Percentiles rank a stretch among this genome's conserved stretches.
phyloP scores from a whole-genome alignment of 257 asterid genomes.

The Ligustrum vulgare region DNA sequence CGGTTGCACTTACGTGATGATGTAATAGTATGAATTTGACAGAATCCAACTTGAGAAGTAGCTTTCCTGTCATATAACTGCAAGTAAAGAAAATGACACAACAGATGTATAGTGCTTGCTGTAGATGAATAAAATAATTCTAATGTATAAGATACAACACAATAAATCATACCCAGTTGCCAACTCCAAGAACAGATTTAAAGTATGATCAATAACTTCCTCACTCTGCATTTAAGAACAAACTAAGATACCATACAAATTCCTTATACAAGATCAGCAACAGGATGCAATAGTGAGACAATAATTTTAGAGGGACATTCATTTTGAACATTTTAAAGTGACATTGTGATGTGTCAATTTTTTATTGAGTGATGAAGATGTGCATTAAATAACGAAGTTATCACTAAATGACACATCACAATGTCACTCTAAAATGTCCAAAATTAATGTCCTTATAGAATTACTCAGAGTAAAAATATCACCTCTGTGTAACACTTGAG shows the following conservation, averaged over 20 bases:
- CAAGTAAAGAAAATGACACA: slow-evolving; percentile 29
- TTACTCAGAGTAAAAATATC: slow-evolving; percentile 14
- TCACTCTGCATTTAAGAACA: slow-evolving; percentile 55
- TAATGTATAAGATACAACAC: slow-evolving; percentile 1
- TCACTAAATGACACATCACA: no score
- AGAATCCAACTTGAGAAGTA: slow-evolving; percentile 91
- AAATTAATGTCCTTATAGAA: no score
- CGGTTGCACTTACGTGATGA: slow-evolving; percentile 59
- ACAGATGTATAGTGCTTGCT: neutral
- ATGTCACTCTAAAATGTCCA: no score
- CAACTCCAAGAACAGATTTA: slow-evolving; percentile 87
- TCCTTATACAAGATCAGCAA: slow-evolving; percentile 18
- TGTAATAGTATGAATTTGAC: slow-evolving; percentile 84
- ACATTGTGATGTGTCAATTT: no score
- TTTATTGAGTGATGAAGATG: no score
- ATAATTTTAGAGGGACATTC: no score
- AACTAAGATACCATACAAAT: slow-evolving; percentile 26
- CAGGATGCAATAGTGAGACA: no score
- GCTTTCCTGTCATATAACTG: slow-evolving; percentile 96
- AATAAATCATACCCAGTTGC: slow-evolving; percentile 80
- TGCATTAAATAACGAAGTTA: no score
- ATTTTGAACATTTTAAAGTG: no score
- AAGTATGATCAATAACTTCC: slow-evolving; percentile 84
- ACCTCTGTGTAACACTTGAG: slow-evolving; percentile 94
- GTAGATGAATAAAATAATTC: slow-evolving; percentile 15